Conservation (phyloP, 495 filamentous ascomycete genomes). For the Penicillium arizonense region DNA sequence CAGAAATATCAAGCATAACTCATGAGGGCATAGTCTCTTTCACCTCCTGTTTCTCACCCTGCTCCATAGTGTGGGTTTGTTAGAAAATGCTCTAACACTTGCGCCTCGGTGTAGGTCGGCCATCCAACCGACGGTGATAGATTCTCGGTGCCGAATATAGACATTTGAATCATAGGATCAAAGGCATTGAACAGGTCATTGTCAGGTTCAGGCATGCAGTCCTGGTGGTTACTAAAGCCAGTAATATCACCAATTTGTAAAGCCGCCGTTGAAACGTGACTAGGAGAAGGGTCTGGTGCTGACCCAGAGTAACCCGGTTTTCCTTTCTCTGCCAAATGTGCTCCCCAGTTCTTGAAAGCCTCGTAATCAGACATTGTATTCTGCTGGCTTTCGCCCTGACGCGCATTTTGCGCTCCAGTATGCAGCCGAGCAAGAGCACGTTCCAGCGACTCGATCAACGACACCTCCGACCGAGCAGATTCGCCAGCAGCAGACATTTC, state of each 20-base stretch:
- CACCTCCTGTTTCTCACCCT: background rate
- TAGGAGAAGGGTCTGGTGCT: background rate
- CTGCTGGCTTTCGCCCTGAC: background rate
- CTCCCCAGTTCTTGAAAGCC: constrained; percentile 29
- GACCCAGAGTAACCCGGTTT: background rate
- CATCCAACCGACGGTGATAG: constrained; percentile 14
- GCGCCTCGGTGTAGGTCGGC: constrained; percentile 24
- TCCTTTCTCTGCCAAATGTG: constrained; percentile 7
- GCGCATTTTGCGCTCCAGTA: background rate
- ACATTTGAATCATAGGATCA: constrained; percentile 14
- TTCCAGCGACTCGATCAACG: constrained; percentile 34
- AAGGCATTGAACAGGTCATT: constrained; percentile 7
- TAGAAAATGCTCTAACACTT: constrained; percentile 24
- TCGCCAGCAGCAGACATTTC: constrained; percentile 34
- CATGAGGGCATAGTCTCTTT: too few relatives aligned
- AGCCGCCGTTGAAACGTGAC: background rate
- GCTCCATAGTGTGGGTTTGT: constrained; percentile 3
- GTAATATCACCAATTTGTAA: background rate
- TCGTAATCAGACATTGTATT: constrained; percentile 19
- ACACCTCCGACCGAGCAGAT: constrained; percentile 33
- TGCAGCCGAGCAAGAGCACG: constrained; percentile 23
- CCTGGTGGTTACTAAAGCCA: background rate
- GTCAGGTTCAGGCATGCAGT: background rate
- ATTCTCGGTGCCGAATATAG: constrained; percentile 16
- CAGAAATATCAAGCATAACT: too few relatives aligned